These are phyloP conservation scores for Acanthamoeba royreba DNA, from an alignment of 208 protist genomes.

Conservation along the genomic window DNA sequence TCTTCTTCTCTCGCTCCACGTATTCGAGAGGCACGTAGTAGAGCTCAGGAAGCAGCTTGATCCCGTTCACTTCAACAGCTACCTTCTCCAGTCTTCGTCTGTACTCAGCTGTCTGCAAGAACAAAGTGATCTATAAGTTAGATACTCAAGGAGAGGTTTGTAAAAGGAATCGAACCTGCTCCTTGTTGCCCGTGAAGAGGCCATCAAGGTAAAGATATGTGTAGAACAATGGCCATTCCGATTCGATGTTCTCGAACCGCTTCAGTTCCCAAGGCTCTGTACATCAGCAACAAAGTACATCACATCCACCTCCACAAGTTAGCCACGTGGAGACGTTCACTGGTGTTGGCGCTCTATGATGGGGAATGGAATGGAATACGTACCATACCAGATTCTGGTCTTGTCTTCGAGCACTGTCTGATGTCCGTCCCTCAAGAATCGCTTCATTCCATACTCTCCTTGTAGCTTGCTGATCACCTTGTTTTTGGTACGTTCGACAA, in stretches of 20 bases:
- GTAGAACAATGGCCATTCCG: constrained; percentile 48
- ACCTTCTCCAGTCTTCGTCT: neutral
- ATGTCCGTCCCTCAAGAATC: constrained; percentile 64
- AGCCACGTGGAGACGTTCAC: no score
- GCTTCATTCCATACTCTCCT: constrained; percentile 61
- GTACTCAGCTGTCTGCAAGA: neutral
- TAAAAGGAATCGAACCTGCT: no score
- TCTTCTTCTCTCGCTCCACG: constrained; percentile 40
- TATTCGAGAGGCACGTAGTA: constrained; percentile 53
- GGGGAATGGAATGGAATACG: neutral
- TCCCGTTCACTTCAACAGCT: neutral
- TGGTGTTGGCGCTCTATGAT: neutral
- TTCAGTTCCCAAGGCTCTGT: constrained; percentile 58
- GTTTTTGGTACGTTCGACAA: constrained; percentile 43
- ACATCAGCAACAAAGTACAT: neutral
- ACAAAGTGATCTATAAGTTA: no score
- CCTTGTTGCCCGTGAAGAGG: neutral
- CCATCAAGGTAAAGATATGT: neutral
- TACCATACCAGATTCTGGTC: neutral
- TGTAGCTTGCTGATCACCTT: constrained; percentile 50
- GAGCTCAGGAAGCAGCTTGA: constrained; percentile 44
- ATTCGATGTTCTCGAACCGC: constrained; percentile 65
- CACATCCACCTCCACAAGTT: neutral
- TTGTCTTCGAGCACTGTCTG: neutral
- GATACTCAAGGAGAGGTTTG: no score